Conservation (phyloP, 371 early-diverging fungal species). For the Apophysomyces trapeziformis region DNA sequence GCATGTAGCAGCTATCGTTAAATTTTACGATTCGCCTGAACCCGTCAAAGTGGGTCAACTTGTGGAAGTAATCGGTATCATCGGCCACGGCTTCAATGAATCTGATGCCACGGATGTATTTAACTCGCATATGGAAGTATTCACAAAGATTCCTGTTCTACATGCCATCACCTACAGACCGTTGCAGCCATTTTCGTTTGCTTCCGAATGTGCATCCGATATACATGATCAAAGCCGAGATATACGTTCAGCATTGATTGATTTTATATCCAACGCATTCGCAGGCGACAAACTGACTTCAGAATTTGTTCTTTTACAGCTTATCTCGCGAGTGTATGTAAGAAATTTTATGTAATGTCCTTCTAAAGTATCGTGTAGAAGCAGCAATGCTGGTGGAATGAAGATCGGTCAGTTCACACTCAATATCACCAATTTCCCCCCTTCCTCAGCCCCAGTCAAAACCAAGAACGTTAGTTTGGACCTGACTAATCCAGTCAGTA, state of each 20-base stretch:
- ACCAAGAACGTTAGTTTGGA: slow-evolving; percentile 1
- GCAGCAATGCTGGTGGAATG: slow-evolving; percentile 38
- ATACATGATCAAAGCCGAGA: slow-evolving; percentile 29
- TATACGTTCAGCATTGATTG: slow-evolving; percentile 49
- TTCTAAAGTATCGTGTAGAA: slow-evolving; percentile 27
- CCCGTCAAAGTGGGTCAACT: slow-evolving; percentile 57
- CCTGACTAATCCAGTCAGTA: slow-evolving; percentile 23
- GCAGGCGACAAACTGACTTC: slow-evolving; percentile 60
- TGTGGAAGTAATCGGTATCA: slow-evolving; percentile 63
- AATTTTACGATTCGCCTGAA: slow-evolving; percentile 51
- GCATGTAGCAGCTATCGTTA: slow-evolving; percentile 59
- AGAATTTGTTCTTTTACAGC: slow-evolving; percentile 62
- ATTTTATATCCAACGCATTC: slow-evolving; percentile 56
- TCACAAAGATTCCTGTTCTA: slow-evolving; percentile 35
- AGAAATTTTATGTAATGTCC: not conserved
- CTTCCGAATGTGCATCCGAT: slow-evolving; percentile 12
- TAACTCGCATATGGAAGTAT: slow-evolving; percentile 23
- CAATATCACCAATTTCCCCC: slow-evolving; percentile 47
- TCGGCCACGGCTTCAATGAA: slow-evolving; percentile 27
- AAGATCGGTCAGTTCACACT: slow-evolving; percentile 54
- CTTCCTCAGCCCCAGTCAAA: slow-evolving; percentile 12
- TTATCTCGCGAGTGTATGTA: slow-evolving; percentile 63
- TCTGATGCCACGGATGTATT: slow-evolving; percentile 19
- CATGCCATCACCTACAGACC: slow-evolving; percentile 45
- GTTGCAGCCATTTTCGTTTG: slow-evolving; percentile 21